Conservation (phyloP, 352 stramenopile species). For the Phytophthora idaei region DNA sequence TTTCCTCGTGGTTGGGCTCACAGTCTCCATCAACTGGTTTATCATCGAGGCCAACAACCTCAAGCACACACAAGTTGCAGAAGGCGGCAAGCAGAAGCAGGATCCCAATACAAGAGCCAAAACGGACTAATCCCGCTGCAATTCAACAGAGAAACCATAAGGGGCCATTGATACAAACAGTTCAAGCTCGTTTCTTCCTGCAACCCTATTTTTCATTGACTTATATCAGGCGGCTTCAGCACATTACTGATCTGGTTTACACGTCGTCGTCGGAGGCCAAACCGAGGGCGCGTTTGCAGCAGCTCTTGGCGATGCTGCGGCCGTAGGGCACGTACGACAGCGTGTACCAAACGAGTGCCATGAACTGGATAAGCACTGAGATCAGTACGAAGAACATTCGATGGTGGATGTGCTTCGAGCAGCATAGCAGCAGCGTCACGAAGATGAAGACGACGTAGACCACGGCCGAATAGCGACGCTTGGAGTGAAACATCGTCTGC, state of each 20-base stretch:
- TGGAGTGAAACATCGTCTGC: slow-evolving; percentile 85
- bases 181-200: slow-evolving; percentile 11
- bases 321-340: slow-evolving; percentile 90
- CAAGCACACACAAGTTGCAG: slow-evolving; percentile 43
- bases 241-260: slow-evolving; percentile 18
- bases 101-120: slow-evolving; percentile 41
- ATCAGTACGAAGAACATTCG: slow-evolving; percentile 75
- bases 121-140: slow-evolving; percentile 48
- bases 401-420: slow-evolving; percentile 68
- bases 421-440: slow-evolving; percentile 79
- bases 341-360: slow-evolving; percentile 86
- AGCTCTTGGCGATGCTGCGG: slow-evolving; percentile 65
- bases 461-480: slow-evolving; percentile 69
- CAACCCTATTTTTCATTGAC: slow-evolving; percentile 10
- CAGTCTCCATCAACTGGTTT: slow-evolving; percentile 89
- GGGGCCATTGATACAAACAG: slow-evolving; percentile 1
- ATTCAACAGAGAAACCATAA: slow-evolving; percentile 1
- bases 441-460: slow-evolving; percentile 85
- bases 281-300: slow-evolving; percentile 69
- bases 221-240: slow-evolving; percentile 1
- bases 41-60: slow-evolving; percentile 78
- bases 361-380: slow-evolving; percentile 78
- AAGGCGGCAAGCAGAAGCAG: slow-evolving; percentile 14
- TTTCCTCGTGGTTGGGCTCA: slow-evolving; percentile 82
- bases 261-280: slow-evolving; percentile 59